phyloP scores from a whole-genome alignment of 192 early-diverging fungal species.

The Tieghemiomyces parasiticus region DNA sequence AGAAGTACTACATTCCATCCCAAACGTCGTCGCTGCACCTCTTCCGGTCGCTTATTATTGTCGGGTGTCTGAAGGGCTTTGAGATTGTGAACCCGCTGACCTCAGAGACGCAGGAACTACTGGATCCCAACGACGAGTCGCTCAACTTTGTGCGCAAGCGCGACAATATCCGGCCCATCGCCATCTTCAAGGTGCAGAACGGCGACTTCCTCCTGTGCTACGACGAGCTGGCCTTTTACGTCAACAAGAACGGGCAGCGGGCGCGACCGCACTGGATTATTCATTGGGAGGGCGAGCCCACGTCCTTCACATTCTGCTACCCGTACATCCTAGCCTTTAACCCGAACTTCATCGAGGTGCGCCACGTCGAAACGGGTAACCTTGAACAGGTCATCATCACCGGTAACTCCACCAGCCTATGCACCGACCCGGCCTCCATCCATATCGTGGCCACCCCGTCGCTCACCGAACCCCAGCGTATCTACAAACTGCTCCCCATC shows the following conservation, averaged over 20 bases:
- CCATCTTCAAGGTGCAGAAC: conserved; percentile 62
- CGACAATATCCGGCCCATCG: conserved; percentile 64
- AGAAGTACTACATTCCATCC: conserved; percentile 88
- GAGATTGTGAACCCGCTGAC: conserved; percentile 82
- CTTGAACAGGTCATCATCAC: conserved; percentile 51
- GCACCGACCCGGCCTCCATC: conserved; percentile 2
- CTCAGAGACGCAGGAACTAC: conserved; percentile 67
- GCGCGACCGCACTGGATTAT: conserved; percentile 63
- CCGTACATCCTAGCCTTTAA: conserved; percentile 90
- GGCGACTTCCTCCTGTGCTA: conserved; percentile 84
- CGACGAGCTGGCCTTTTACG: conserved; percentile 86
- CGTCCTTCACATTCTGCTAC: conserved; percentile 61
- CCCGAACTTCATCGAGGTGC: conserved; percentile 76
- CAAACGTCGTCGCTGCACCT: conserved; percentile 80
- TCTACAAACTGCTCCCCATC: neutral
- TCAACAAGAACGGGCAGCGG: conserved; percentile 72
- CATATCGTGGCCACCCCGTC: conserved; percentile 2
- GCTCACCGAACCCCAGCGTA: conserved; percentile 1
- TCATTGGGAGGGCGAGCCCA: conserved; percentile 75
- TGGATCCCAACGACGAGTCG: conserved; percentile 69
- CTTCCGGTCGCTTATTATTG: conserved; percentile 68
- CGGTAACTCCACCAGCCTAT: conserved; percentile 26
- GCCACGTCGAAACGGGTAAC: conserved; percentile 58
- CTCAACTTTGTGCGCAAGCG: conserved; percentile 66
- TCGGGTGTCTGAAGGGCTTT: conserved; percentile 85